These are phyloP conservation scores for Candida tibetensis DNA, from an alignment of 805 yeast species.

Conservation along the genomic window DNA sequence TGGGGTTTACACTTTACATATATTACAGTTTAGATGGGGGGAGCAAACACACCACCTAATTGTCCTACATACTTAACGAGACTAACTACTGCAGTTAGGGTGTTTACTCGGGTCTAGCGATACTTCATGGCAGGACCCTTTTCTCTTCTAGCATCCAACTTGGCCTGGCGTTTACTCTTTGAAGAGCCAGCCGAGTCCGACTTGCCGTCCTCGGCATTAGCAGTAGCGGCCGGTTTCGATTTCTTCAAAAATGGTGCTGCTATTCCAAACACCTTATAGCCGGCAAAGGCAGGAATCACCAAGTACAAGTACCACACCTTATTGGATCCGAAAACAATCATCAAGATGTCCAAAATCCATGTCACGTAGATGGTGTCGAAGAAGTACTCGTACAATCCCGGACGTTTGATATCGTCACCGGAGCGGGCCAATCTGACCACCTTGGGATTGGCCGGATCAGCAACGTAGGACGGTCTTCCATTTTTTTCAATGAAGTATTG, in stretches of 20 bases:
- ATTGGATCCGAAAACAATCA: conserved; percentile 53
- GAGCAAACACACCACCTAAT: no score
- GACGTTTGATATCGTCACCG: conserved; percentile 60
- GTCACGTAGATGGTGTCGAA: conserved; percentile 70
- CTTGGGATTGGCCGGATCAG: conserved; percentile 29
- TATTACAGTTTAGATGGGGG: not conserved
- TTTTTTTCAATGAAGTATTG: conserved; percentile 54
- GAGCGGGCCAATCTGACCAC: conserved; percentile 40
- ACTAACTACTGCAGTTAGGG: no score
- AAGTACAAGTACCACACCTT: conserved; percentile 57
- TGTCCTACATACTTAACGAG: no score
- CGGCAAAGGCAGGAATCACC: conserved; percentile 52
- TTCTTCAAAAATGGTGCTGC: conserved; percentile 19
- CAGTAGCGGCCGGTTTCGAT: conserved; percentile 3
- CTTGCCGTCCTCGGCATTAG: not conserved
- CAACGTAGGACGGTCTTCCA: conserved; percentile 57
- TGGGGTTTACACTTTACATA: not conserved
- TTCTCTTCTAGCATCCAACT: conserved; percentile 26
- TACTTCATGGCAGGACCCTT: conserved; percentile 22
- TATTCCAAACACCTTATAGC: conserved; percentile 44
- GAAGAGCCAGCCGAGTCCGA: conserved; percentile 4
- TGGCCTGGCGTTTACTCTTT: conserved; percentile 28
- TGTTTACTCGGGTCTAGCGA: conserved; percentile 15
- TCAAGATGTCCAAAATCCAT: conserved; percentile 52
- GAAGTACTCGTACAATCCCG: conserved; percentile 69